Percentiles rank a stretch among this genome's conserved stretches.
These are phyloP conservation scores for Wickerhamiella sergipiensis DNA, from an alignment of 805 yeast genomes.

Conservation along the genomic window DNA sequence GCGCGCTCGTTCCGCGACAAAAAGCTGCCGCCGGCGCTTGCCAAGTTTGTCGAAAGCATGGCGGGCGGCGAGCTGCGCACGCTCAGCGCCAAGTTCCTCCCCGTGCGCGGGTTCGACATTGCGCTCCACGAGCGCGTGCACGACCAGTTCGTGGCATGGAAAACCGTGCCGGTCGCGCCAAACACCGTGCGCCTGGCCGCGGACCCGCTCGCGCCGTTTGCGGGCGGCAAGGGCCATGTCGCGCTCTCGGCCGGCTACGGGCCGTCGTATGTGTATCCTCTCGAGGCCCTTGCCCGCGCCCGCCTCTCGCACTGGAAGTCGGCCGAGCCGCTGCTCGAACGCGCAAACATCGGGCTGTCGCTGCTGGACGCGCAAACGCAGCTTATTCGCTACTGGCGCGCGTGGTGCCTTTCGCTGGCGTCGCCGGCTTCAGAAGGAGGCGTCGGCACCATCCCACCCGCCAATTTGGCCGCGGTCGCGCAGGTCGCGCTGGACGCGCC, in stretches of 20 bases:
- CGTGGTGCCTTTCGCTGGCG: constrained; percentile 46
- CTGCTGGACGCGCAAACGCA: constrained; percentile 50
- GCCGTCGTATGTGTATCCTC: constrained; percentile 38
- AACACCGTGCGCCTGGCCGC: background rate
- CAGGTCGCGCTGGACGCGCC: background rate
- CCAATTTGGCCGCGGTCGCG: background rate
- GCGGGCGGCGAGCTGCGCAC: background rate
- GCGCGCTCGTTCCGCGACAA: background rate
- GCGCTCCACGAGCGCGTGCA: constrained; percentile 2
- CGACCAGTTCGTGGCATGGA: background rate
- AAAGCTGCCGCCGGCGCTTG: background rate
- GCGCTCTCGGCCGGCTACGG: background rate
- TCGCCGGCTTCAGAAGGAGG: background rate
- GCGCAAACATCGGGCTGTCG: constrained; percentile 51
- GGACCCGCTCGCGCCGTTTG: background rate
- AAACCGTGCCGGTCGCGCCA: background rate
- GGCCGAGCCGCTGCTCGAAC: constrained; percentile 17
- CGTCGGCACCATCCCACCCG: background rate
- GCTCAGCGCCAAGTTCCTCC: background rate
- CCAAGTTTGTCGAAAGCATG: background rate
- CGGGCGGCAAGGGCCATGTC: background rate
- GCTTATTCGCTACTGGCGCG: constrained; percentile 66
- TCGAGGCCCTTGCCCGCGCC: constrained; percentile 47
- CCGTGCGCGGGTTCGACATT: constrained; percentile 2
- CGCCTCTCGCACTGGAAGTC: constrained; percentile 39